Evolutionary conservation across 75 land plant species (phyloP).

Genomic region (Cunninghamia lanceolata): DNA sequence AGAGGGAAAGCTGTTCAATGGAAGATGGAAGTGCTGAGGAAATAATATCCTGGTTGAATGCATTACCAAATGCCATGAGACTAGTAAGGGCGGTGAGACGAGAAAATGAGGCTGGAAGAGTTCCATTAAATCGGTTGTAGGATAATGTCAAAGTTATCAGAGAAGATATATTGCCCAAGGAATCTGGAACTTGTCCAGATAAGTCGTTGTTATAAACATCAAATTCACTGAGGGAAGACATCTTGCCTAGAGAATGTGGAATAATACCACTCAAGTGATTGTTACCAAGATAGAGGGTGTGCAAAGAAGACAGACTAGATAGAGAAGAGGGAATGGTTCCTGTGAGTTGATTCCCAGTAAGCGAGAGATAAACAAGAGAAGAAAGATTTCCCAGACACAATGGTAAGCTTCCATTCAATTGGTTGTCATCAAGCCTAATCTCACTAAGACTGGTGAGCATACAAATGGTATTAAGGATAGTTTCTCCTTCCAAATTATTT

Average conservation of each 20-base stretch:
- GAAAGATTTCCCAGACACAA: conserved; percentile 3
- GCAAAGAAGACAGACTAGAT: conserved; percentile 2
- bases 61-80: neutral
- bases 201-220: neutral
- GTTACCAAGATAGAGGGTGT: neutral
- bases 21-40: neutral
- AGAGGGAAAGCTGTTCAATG: neutral
- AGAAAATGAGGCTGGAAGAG: neutral
- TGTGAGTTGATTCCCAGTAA: neutral
- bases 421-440: conserved; percentile 8
- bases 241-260: neutral
- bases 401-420: conserved; percentile 19
- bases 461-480: neutral
- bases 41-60: neutral
- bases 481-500: too few relatives aligned
- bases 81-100: neutral
- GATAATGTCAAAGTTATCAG: too few relatives aligned
- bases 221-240: neutral
- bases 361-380: neutral
- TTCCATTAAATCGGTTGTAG: neutral
- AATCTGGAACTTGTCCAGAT: neutral
- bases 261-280: neutral
- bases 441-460: conserved; percentile 5
- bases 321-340: conserved; percentile 18
- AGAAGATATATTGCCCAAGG: too few relatives aligned